Base-by-base conservation (phyloP, 352 stramenopile species). In the Phytophthora pluvialis region DNA sequence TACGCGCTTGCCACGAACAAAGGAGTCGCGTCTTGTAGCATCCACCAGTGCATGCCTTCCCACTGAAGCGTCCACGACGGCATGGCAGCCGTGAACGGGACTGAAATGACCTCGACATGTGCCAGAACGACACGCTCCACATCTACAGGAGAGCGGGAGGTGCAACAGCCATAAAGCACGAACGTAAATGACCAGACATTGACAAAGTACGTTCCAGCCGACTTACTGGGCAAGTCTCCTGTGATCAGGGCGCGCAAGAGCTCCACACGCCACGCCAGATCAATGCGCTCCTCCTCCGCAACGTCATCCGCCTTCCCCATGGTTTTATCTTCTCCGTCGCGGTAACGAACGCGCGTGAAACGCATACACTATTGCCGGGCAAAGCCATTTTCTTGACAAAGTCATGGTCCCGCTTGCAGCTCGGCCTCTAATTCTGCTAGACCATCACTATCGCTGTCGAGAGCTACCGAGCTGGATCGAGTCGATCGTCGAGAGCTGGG, bases 11-110 rank as follows among this genome's bases (percentile, higher is more conserved):
- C 81, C 12, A 90, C 47, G 60, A 88, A 91, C n/a, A 93, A 69
- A 35, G 83, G 76, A 1, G 81, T 91, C 8, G 81, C 81, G 13
- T 81, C 69, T 35, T 83, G 68, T 21, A 93, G 63, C 66, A 90
- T 84, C 83, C 83, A 92, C 83, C 83, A 92, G 58, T 92, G 72
- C 48, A 86, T 58, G 1, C 76, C 86, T 60, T 92, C 83, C 75
- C 80, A 90, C 47, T 91, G 74, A 39, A 91, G 68, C 44, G 83
- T 75, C 76, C 77, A 88, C 16, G 64, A 21, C 9, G 78, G 78
- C 78, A 90, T 86, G 2, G 52, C 36, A 56, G 74, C 73, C 13
- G 77, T 85, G 52, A 93, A 90, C 4, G 81, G 68, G 16, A 68
- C 58, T 10, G 77, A 89, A 18, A 90, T 56, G 33, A 71, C 61